A percentile compares a stretch with the other conserved stretches of the same genome.
Evolutionary conservation across 2,329 filamentous ascomycete genomes (phyloP).

Genomic region (Calonectria leucothoes): DNA sequence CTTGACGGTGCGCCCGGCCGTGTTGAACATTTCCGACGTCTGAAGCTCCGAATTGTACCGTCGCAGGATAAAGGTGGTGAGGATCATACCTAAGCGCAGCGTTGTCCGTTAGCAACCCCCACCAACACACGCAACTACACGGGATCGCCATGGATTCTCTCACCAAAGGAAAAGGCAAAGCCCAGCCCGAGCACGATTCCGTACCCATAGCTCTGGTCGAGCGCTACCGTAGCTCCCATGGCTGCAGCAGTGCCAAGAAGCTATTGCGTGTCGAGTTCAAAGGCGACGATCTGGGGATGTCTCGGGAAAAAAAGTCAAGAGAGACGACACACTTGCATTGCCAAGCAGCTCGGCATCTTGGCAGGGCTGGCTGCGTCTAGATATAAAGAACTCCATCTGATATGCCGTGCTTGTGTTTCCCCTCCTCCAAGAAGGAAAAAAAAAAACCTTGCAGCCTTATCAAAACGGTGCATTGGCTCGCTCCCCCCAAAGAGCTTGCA

Average conservation of each 20-base stretch:
- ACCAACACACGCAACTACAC: background rate
- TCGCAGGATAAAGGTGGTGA: conserved; percentile 18
- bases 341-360: conserved; percentile 6
- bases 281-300: background rate
- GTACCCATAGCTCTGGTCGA: conserved; percentile 77
- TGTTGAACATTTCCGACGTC: conserved; percentile 93
- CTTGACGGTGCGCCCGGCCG: conserved; percentile 88
- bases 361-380: background rate
- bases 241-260: background rate
- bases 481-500: background rate
- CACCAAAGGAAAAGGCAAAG: conserved; percentile 78
- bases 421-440: background rate
- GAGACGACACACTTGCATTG: background rate
- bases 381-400: background rate
- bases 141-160: conserved; percentile 53
- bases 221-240: conserved; percentile 39
- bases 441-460: background rate
- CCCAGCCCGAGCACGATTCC: conserved; percentile 82
- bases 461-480: background rate
- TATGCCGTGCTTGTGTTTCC: background rate
- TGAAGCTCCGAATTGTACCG: conserved; percentile 76
- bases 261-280: background rate
- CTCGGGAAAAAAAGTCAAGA: background rate
- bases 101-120: too few species aligned
- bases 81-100: background rate